Conservation (phyloP, 2,329 filamentous ascomycete genomes). For the Diplocarpon mali region DNA sequence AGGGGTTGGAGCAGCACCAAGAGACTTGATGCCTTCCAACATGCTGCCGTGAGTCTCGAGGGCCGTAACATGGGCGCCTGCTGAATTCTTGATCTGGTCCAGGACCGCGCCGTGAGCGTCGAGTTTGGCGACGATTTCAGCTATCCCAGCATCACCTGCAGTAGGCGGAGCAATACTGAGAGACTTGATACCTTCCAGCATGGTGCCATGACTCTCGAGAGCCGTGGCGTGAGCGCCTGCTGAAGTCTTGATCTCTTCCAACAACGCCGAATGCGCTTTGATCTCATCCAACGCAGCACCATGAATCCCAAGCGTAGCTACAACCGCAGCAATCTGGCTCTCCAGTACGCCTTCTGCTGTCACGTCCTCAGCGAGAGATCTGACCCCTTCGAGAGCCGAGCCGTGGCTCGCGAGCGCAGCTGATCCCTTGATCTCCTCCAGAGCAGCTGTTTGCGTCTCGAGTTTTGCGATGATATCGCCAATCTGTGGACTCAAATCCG, state of each 20-base stretch:
- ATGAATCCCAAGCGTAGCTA: constrained; percentile 15
- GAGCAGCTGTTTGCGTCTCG: constrained; percentile 2
- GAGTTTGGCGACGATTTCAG: not conserved
- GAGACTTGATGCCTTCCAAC: constrained; percentile 1
- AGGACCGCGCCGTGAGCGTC: constrained; percentile 10
- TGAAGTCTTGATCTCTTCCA: constrained; percentile 1
- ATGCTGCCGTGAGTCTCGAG: constrained; percentile 6
- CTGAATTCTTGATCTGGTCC: constrained; percentile 12
- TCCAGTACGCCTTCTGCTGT: constrained; percentile 10
- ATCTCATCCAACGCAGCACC: constrained; percentile 8
- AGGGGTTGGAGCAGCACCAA: not conserved
- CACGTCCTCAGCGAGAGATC: not conserved
- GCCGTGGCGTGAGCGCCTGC: constrained; percentile 3
- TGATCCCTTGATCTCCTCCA: constrained; percentile 7
- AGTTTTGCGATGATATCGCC: constrained; percentile 9
- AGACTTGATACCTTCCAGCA: constrained; percentile 1
- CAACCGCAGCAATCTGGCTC: constrained; percentile 16
- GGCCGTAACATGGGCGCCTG: not conserved
- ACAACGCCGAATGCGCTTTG: not conserved
- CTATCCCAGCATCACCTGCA: not conserved
- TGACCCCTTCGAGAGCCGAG: constrained; percentile 9
- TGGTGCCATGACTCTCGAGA: constrained; percentile 10
- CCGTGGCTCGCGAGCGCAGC: constrained; percentile 11
- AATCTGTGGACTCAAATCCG: not conserved
- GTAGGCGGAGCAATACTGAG: not conserved